phyloP scores from a whole-genome alignment of 768 basidiomycete species.

The Trametes punicea region DNA sequence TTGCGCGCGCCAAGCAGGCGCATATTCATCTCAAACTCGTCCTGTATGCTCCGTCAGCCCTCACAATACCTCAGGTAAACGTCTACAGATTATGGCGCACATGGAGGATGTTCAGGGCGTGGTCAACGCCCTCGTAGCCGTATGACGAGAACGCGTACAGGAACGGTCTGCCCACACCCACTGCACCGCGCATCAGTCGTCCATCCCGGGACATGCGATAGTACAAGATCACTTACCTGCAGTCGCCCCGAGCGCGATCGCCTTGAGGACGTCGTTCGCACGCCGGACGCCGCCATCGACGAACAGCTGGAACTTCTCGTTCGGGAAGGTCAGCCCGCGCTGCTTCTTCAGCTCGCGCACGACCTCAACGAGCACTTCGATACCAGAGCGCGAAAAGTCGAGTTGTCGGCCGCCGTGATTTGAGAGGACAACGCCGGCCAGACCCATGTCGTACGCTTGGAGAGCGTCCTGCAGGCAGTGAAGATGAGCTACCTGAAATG shows the following conservation, averaged over 20 bases:
- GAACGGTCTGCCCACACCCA: constrained; percentile 85
- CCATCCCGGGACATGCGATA: not conserved
- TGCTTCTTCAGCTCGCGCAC: constrained; percentile 63
- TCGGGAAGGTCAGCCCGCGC: constrained; percentile 71
- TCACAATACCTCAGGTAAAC: not conserved
- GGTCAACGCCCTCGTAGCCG: constrained; percentile 83
- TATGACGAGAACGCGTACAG: constrained; percentile 88
- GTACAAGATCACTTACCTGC: constrained; percentile 46
- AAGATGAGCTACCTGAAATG: not conserved
- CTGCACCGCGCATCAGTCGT: constrained; percentile 28
- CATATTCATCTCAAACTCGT: constrained; percentile 99
- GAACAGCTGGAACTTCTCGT: constrained; percentile 78
- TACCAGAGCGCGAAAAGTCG: constrained; percentile 43
- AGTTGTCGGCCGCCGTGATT: constrained; percentile 61
- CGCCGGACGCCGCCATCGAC: constrained; percentile 94
- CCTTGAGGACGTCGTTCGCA: constrained; percentile 88
- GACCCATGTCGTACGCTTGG: constrained; percentile 44
- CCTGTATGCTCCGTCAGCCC: constrained; percentile 42
- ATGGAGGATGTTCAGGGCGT: constrained; percentile 73
- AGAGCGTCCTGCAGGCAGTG: constrained; percentile 40
- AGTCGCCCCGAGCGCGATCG: constrained; percentile 84
- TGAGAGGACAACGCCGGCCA: constrained; percentile 49
- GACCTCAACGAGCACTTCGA: constrained; percentile 58
- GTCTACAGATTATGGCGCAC: constrained; percentile 38
- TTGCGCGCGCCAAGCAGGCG: constrained; percentile 83